Conservation (phyloP, 345 rosid species). For the Populus tremula region DNA sequence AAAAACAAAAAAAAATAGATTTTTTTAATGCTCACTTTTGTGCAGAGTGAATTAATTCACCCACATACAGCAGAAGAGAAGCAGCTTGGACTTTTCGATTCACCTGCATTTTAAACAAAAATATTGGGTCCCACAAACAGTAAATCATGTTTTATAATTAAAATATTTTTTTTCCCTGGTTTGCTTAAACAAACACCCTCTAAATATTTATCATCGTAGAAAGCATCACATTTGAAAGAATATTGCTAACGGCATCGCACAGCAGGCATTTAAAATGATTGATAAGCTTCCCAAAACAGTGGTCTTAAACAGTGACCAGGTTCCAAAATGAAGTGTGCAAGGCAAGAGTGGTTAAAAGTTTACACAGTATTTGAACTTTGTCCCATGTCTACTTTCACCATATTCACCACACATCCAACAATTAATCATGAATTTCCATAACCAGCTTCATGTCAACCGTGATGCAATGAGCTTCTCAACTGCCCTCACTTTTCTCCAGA, state of each 20-base stretch:
- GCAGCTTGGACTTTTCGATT: no score
- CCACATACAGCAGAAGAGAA: no score
- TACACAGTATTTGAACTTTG: not conserved
- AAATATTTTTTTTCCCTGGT: no score
- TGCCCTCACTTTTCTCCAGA: conserved; percentile 25
- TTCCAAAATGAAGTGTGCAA: not conserved
- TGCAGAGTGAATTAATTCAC: no score
- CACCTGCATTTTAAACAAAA: no score
- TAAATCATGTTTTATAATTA: no score
- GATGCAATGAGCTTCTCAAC: not conserved
- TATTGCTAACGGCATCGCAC: not conserved
- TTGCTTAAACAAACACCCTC: no score
- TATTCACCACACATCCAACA: conserved; percentile 1
- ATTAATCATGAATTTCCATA: not conserved
- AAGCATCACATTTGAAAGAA: not conserved
- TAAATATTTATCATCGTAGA: not conserved
- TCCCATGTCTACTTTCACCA: not conserved
- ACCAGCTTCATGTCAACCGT: not conserved
- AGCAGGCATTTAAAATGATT: not conserved
- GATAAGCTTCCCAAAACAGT: not conserved
- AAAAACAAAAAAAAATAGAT: no score
- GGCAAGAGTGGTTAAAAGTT: not conserved
- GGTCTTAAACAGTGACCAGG: not conserved
- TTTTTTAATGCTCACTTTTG: no score
- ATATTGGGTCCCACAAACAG: no score